Conservation (phyloP, 2,329 filamentous ascomycete genomes). For the Aspergillus tubingensis region DNA sequence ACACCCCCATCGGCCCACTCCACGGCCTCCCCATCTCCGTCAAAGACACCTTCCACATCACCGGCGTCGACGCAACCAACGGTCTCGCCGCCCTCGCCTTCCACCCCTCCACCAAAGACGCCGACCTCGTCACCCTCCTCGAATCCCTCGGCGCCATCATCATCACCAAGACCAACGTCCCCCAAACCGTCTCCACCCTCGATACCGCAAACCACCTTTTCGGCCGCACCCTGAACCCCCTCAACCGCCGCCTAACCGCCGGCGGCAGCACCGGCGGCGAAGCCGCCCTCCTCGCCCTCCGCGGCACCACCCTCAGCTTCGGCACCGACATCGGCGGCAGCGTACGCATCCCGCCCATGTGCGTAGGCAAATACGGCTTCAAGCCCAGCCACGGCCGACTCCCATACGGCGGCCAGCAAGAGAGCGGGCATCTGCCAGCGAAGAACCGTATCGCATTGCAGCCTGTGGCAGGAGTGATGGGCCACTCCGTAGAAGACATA, state of each 20-base stretch:
- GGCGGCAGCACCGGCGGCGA: slow-evolving; percentile 70
- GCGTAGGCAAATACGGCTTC: slow-evolving; percentile 54
- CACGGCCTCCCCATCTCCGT: slow-evolving; percentile 62
- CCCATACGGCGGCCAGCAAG: slow-evolving; percentile 54
- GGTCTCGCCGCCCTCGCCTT: slow-evolving; percentile 63
- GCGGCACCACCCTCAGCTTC: slow-evolving; percentile 61
- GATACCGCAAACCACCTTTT: slow-evolving; percentile 65
- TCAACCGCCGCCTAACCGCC: slow-evolving; percentile 60
- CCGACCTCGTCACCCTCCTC: slow-evolving; percentile 60
- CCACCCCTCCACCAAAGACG: slow-evolving; percentile 58
- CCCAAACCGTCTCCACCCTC: slow-evolving; percentile 57
- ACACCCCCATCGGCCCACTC: slow-evolving; percentile 56
- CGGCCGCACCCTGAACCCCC: slow-evolving; percentile 64
- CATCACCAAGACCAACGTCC: slow-evolving; percentile 72
- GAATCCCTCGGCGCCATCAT: slow-evolving; percentile 63
- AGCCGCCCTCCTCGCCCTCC: slow-evolving; percentile 60
- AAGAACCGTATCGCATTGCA: slow-evolving; percentile 55
- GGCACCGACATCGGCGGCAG: slow-evolving; percentile 62
- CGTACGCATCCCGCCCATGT: slow-evolving; percentile 52
- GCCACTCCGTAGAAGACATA: slow-evolving; percentile 42
- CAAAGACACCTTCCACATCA: slow-evolving; percentile 50
- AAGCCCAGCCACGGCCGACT: slow-evolving; percentile 52
- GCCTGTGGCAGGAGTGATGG: slow-evolving; percentile 48
- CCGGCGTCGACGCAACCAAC: slow-evolving; percentile 55
- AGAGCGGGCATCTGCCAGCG: slow-evolving; percentile 49